These are phyloP conservation scores for Phytophthora sp. DNA, from an alignment of 352 stramenopile species.

Conservation along the genomic window DNA sequence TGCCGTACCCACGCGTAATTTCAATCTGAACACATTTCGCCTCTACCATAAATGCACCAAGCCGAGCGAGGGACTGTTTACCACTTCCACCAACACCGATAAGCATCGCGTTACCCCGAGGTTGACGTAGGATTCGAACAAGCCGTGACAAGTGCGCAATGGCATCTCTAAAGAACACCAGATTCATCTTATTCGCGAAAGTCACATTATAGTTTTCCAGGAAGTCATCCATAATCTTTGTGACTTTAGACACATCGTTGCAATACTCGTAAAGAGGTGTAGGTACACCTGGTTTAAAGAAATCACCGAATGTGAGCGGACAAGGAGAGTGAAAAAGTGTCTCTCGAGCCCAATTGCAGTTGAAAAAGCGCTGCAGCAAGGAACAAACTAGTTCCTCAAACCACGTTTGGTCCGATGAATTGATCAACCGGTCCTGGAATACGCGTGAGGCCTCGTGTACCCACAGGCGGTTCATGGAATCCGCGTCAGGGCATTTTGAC, in stretches of 20 bases:
- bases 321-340: slow-evolving; percentile 87
- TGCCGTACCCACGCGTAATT: slow-evolving; percentile 91
- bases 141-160: slow-evolving; percentile 91
- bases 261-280: slow-evolving; percentile 87
- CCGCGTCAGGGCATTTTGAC: slow-evolving; percentile 75
- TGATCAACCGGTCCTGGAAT: slow-evolving; percentile 95
- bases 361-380: slow-evolving; percentile 78
- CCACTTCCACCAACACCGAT: slow-evolving; percentile 95
- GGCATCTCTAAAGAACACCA: slow-evolving; percentile 96
- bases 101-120: slow-evolving; percentile 95
- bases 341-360: slow-evolving; percentile 80
- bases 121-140: slow-evolving; percentile 91
- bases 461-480: slow-evolving; percentile 92
- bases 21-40: slow-evolving; percentile 93
- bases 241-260: slow-evolving; percentile 80
- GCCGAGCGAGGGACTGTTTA: slow-evolving; percentile 93
- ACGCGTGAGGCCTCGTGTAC: slow-evolving; percentile 93
- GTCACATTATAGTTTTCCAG: slow-evolving; percentile 95
- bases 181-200: slow-evolving; percentile 95
- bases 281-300: slow-evolving; percentile 85
- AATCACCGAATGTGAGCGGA: slow-evolving; percentile 93
- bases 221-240: slow-evolving; percentile 90
- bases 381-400: slow-evolving; percentile 91
- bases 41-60: slow-evolving; percentile 92
- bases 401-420: slow-evolving; percentile 86